A percentile compares a stretch with the other conserved stretches of the same genome.
phyloP scores from a whole-genome alignment of 2,329 filamentous ascomycete genomes.

The Metarhizium rileyi region DNA sequence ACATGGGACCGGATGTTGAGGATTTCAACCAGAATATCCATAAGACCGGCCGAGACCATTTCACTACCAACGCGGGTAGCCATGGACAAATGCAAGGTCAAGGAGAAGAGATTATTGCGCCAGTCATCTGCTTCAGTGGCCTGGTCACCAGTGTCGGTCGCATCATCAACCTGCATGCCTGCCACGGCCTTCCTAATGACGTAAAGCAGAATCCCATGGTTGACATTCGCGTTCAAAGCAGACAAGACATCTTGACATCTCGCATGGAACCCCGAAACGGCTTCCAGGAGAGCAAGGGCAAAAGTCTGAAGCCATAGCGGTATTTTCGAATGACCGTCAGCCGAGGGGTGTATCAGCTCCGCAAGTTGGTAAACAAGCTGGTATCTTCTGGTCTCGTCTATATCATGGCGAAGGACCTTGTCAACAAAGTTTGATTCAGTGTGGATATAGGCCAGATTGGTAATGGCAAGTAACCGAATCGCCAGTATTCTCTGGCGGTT shows the following conservation, averaged over 20 bases:
- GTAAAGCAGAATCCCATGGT: slow-evolving; percentile 90
- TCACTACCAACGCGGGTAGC: slow-evolving; percentile 67
- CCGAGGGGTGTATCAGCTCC: slow-evolving; percentile 78
- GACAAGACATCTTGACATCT: slow-evolving; percentile 76
- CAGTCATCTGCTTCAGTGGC: slow-evolving; percentile 71
- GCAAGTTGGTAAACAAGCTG: slow-evolving; percentile 89
- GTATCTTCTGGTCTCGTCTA: slow-evolving; percentile 77
- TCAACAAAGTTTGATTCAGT: slow-evolving; percentile 74
- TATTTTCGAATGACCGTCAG: slow-evolving; percentile 56
- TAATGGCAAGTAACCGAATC: slow-evolving; percentile 75
- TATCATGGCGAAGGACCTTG: slow-evolving; percentile 77
- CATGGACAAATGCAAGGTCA: slow-evolving; percentile 72
- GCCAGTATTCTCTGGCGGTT: slow-evolving; percentile 68
- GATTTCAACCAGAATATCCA: slow-evolving; percentile 84
- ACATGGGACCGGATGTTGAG: slow-evolving; percentile 72
- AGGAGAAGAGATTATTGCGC: slow-evolving; percentile 81
- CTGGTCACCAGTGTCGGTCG: slow-evolving; percentile 45
- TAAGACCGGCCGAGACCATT: slow-evolving; percentile 79
- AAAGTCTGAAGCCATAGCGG: slow-evolving; percentile 73
- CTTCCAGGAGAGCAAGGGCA: slow-evolving; percentile 72
- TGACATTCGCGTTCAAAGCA: slow-evolving; percentile 90
- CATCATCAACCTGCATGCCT: slow-evolving; percentile 55
- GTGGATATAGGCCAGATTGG: slow-evolving; percentile 85
- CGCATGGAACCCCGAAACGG: slow-evolving; percentile 67
- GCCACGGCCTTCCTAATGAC: slow-evolving; percentile 83